A percentile compares a stretch with the other conserved stretches of the same genome.
These are phyloP conservation scores for Eragrostis curvula DNA, from an alignment of 176 grass and related monocot species.

Conservation along the genomic window DNA sequence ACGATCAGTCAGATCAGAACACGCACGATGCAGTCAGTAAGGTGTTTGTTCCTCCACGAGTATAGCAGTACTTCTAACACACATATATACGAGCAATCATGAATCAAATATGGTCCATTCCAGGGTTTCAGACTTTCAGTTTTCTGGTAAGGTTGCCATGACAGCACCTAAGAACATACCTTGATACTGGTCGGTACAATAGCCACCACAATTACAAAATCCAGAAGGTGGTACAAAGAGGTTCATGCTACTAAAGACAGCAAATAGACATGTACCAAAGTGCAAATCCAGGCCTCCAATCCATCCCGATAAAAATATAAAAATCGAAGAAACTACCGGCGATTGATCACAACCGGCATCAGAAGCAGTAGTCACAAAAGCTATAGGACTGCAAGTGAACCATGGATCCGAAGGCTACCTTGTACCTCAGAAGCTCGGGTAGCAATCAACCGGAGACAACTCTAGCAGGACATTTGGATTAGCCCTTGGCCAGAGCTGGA, in stretches of 20 bases:
- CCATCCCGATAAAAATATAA: not conserved
- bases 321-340: no score
- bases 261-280: not conserved
- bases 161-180: not conserved
- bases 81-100: not conserved
- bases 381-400: not conserved
- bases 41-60: not conserved
- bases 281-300: not conserved
- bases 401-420: not conserved
- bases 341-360: not conserved
- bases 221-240: not conserved
- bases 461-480: not conserved
- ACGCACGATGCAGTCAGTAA: no score
- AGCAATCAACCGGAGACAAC: not conserved
- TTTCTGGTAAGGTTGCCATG: not conserved
- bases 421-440: not conserved
- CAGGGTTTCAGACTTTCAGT: not conserved
- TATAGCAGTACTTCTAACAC: not conserved
- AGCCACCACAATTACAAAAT: not conserved
- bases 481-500: not conserved
- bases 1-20: not conserved
- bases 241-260: no score
- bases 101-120: not conserved
- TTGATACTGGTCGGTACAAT: not conserved
- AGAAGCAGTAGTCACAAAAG: not conserved